phyloP scores from a whole-genome alignment of 192 early-diverging fungal genomes.

The Martensiomyces pterosporus region DNA sequence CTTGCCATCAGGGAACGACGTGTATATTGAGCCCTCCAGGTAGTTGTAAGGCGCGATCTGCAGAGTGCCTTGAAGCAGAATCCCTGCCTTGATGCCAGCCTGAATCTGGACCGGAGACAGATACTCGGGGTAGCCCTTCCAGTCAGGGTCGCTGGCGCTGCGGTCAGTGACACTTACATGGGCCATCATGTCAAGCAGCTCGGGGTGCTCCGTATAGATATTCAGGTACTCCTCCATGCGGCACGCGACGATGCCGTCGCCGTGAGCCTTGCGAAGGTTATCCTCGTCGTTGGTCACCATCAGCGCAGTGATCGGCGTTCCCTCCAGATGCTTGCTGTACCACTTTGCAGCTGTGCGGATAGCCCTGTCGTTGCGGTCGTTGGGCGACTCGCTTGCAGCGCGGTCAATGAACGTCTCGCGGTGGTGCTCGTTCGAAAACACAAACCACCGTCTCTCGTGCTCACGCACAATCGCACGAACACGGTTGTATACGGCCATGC shows the following conservation, averaged over 20 bases:
- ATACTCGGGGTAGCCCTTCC: constrained; percentile 63
- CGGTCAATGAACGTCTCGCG: constrained; percentile 84
- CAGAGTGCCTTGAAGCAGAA: constrained; percentile 76
- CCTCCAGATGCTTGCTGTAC: constrained; percentile 73
- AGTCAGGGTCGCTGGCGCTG: constrained; percentile 46
- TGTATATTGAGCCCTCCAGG: constrained; percentile 76
- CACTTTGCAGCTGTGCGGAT: constrained; percentile 83
- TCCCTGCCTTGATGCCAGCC: constrained; percentile 79
- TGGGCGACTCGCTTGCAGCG: constrained; percentile 75
- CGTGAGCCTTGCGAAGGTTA: constrained; percentile 68
- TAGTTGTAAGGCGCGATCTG: constrained; percentile 84
- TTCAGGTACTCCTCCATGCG: constrained; percentile 79
- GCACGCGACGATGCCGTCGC: constrained; percentile 61
- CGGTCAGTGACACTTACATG: constrained; percentile 41
- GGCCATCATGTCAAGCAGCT: constrained; percentile 90
- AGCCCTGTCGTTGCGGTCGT: constrained; percentile 94
- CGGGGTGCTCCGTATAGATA: constrained; percentile 66
- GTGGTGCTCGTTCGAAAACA: constrained; percentile 96
- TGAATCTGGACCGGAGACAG: constrained; percentile 70
- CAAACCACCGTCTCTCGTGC: constrained; percentile 73
- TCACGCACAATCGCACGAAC: constrained; percentile 71
- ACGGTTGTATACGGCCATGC: constrained; percentile 73
- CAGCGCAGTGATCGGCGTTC: constrained; percentile 54
- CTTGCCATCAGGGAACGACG: constrained; percentile 66
- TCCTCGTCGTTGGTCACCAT: constrained; percentile 88